Base-by-base conservation (phyloP, 2,329 filamentous ascomycete genomes). In the Stagonosporopsis rhizophila region DNA sequence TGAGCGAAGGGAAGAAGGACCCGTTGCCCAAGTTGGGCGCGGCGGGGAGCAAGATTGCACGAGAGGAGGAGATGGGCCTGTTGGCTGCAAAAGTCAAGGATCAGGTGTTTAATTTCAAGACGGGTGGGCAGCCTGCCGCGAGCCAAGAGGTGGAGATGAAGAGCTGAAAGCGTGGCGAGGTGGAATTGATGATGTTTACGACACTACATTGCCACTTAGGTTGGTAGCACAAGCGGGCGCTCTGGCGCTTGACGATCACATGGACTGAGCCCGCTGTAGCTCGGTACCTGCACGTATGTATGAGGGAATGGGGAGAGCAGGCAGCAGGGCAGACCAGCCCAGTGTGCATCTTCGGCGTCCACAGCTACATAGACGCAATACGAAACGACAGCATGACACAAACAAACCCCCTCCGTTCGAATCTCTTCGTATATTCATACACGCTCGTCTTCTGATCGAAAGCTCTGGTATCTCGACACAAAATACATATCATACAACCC, bases 51-150 rank as follows among this genome's bases (percentile, higher is more conserved):
- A 80, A 84, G 73, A 83, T 89, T 64, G 84, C 84, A 2, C 80
- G 81, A 8, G 85, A 88, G 72, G 86, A 89, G 76, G 79, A 77
- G 66, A 85, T 84, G n/a, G 87, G 87, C 0, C 67, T 89, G 59
- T 78, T 88, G 70, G 86, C 86, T 1, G 80, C 81, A 0, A 81
- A 85, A 65, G 81, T 89, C 60, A 90, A 89, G 79, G 83, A 83
- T 45, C 82, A 82, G 68, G 75, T 90, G 5, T 90, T 90, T 20
- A 66, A 62, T 15, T 50, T 72, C 40, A 49, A 59, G 19, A 58
- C 44, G 6, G 57, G 34, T 1, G 54, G 39, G 40, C 15, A 15
- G 12, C 44, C 32, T 25, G 39, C 20, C 8, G 61, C 67, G 47
- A 64, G 61, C 20, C 55, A 58, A 20, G 68, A 68, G 44, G 68